Percentiles rank a stretch among this genome's conserved stretches.
Evolutionary conservation across 768 basidiomycete species (phyloP).

Genomic region (Leccinellum luteum): DNA sequence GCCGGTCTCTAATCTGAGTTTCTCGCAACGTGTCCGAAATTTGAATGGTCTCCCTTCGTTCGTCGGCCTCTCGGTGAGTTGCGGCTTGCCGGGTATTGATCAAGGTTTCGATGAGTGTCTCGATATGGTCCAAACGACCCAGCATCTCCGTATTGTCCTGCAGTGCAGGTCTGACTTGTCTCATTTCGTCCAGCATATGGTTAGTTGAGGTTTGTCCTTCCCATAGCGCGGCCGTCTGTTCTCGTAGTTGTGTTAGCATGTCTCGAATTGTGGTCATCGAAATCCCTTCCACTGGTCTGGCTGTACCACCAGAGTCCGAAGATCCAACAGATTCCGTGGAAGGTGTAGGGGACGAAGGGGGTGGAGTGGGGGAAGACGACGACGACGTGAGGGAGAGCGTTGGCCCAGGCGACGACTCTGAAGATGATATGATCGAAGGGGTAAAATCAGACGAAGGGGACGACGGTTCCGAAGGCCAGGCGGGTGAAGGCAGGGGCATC

Average conservation of each 20-base stretch:
- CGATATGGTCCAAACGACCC: slow-evolving; percentile 29
- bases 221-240: slow-evolving; percentile 57
- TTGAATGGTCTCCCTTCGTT: slow-evolving; percentile 15
- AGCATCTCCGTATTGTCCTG: slow-evolving; percentile 40
- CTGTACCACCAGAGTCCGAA: slow-evolving; percentile 36
- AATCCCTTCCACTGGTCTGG: slow-evolving; percentile 32
- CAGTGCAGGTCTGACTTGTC: slow-evolving; percentile 41
- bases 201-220: slow-evolving; percentile 62
- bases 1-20: slow-evolving; percentile 17
- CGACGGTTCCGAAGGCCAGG: slow-evolving; percentile 34
- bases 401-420: slow-evolving; percentile 34
- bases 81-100: slow-evolving; percentile 3
- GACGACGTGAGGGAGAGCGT: slow-evolving; percentile 40
- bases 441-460: slow-evolving; percentile 28
- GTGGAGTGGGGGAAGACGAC: slow-evolving; percentile 33
- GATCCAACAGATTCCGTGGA: slow-evolving; percentile 17
- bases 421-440: slow-evolving; percentile 33
- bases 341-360: slow-evolving; percentile 37
- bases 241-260: slow-evolving; percentile 55
- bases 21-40: slow-evolving; percentile 13
- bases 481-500: slow-evolving; percentile 33
- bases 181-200: slow-evolving; percentile 60
- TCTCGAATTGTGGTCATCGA: slow-evolving; percentile 47
- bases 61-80: neutral
- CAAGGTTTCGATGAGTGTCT: slow-evolving; percentile 20